Evolutionary conservation across 148 eudicot species (phyloP).

Genomic region (Silene uniflora): DNA sequence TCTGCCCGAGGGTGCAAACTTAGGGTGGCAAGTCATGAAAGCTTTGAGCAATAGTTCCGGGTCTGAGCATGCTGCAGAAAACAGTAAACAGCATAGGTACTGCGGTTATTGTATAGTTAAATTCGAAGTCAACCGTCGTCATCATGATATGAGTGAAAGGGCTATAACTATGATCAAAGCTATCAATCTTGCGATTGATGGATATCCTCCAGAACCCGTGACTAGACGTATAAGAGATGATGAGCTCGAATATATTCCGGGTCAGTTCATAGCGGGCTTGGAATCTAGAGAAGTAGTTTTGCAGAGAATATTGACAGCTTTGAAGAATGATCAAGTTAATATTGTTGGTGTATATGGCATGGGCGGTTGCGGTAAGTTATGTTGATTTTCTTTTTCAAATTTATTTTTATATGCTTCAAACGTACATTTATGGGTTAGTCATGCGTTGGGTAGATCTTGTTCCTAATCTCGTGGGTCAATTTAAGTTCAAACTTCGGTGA

Average conservation of each 20-base stretch:
- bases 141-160: constrained; percentile 6
- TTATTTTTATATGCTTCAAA: too few species aligned
- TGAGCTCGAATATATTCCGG: too few species aligned
- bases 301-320: background rate
- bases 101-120: background rate
- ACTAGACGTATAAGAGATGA: background rate
- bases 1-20: background rate
- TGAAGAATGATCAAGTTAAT: constrained; percentile 11
- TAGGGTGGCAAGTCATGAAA: constrained; percentile 4
- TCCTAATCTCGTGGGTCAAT: too few species aligned
- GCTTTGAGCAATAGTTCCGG: background rate
- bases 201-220: background rate
- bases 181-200: background rate
- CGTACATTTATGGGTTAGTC: too few species aligned
- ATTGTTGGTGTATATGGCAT: background rate
- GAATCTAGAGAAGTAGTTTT: too few species aligned
- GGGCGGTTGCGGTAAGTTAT: constrained; percentile 12
- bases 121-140: background rate
- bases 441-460: too few species aligned
- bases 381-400: too few species aligned
- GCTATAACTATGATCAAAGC: background rate
- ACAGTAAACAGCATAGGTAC: background rate
- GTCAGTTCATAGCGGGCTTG: too few species aligned
- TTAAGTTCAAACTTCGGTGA: too few species aligned
- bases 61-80: background rate